Evolutionary conservation across 1,284 basidiomycete genomes (phyloP).

Genomic region (Bondarzewia mesenterica): DNA sequence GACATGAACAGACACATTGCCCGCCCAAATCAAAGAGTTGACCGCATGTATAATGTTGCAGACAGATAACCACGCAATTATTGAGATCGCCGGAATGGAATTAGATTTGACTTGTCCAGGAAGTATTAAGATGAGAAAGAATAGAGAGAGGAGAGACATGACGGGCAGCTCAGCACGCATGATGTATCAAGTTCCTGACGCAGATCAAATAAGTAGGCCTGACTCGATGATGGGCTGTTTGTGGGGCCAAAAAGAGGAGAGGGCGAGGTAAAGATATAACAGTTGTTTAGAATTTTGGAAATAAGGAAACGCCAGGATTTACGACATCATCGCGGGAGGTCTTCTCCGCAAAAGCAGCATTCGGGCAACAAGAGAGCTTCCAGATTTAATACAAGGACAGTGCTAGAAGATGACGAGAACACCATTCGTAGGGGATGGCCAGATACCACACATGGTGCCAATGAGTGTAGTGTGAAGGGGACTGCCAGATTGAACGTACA

Average conservation of each 20-base stretch:
- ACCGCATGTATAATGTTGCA: constrained; percentile 34
- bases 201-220: constrained; percentile 2
- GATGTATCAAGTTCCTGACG: constrained; percentile 3
- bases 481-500: too few species aligned
- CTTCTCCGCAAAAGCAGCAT: not conserved
- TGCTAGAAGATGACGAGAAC: not conserved
- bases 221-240: not conserved
- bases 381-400: constrained; percentile 11
- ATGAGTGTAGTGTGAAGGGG: too few species aligned
- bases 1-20: constrained; percentile 24
- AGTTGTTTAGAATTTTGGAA: not conserved
- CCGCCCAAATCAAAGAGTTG: constrained; percentile 36
- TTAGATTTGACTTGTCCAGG: constrained; percentile 32
- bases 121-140: constrained; percentile 29
- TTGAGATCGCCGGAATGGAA: constrained; percentile 40
- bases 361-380: constrained; percentile 9
- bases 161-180: constrained; percentile 42
- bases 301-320: not conserved
- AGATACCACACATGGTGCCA: too few species aligned
- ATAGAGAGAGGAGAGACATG: constrained; percentile 40
- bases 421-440: too few species aligned
- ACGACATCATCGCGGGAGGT: too few species aligned
- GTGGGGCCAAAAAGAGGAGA: not conserved
- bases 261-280: not conserved
- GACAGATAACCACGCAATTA: constrained; percentile 37